Evolutionary conservation across 768 basidiomycete genomes (phyloP).

Genomic region (Tylopilus cervinicoccineus): DNA sequence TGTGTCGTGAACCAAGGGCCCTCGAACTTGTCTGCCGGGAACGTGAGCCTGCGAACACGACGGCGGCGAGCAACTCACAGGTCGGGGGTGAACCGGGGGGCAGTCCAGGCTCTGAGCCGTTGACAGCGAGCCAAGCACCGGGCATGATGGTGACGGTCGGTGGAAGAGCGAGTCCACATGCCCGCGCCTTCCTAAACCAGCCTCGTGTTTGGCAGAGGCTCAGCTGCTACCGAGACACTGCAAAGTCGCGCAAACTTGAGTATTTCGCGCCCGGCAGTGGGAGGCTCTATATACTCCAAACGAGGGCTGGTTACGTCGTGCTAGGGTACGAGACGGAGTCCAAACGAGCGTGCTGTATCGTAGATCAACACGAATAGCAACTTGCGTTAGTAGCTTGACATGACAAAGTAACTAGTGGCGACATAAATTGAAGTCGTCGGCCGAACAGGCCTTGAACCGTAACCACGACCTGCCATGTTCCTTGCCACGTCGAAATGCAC

Average conservation of each 20-base stretch:
- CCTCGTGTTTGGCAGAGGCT: too few relatives aligned
- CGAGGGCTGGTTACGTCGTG: too few relatives aligned
- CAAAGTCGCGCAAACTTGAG: too few relatives aligned
- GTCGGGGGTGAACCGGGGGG: constrained; percentile 66
- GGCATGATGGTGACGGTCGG: neutral
- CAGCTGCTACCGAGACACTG: too few relatives aligned
- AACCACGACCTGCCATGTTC: neutral
- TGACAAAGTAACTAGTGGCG: too few relatives aligned
- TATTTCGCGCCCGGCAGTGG: too few relatives aligned
- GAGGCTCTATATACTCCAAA: too few relatives aligned
- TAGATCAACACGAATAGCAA: too few relatives aligned
- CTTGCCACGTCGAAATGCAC: constrained; percentile 46
- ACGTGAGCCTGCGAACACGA: constrained; percentile 4
- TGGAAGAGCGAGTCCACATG: neutral
- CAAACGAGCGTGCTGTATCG: too few relatives aligned
- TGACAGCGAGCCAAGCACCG: constrained; percentile 6
- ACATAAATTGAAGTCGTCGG: neutral
- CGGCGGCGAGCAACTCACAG: constrained; percentile 36
- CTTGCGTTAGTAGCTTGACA: too few relatives aligned
- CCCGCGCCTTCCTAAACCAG: neutral
- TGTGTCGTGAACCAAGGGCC: constrained; percentile 98
- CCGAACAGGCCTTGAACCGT: neutral
- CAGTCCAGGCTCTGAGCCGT: constrained; percentile 38
- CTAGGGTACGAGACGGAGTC: too few relatives aligned
- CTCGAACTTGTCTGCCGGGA: constrained; percentile 62